These are phyloP conservation scores for Colletotrichum ledebouriae DNA, from an alignment of 2,329 filamentous ascomycete species.

Conservation along the genomic window DNA sequence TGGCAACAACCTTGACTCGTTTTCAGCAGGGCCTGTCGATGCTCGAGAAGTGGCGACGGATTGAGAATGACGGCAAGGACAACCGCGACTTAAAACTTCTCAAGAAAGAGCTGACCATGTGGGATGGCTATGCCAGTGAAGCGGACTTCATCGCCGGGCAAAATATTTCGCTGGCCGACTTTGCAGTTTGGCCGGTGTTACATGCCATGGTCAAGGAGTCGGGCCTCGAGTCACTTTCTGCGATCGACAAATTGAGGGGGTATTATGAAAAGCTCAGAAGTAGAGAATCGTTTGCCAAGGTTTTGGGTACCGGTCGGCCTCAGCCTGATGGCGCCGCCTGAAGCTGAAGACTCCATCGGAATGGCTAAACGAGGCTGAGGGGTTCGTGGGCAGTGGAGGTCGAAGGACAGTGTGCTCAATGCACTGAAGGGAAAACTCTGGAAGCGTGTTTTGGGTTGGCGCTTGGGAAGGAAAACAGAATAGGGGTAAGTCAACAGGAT, in stretches of 20 bases:
- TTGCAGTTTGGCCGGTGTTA: constrained; percentile 69
- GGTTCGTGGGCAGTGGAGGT: too few species aligned
- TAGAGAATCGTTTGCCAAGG: constrained; percentile 45
- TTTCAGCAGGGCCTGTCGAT: constrained; percentile 59
- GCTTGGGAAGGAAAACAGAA: too few species aligned
- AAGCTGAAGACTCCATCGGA: background rate
- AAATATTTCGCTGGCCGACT: constrained; percentile 63
- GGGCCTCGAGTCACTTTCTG: constrained; percentile 50
- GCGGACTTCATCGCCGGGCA: constrained; percentile 62
- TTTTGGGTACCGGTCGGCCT: constrained; percentile 37
- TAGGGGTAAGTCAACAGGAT: too few species aligned
- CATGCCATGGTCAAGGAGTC: constrained; percentile 57
- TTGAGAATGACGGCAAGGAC: constrained; percentile 35
- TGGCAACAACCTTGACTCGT: constrained; percentile 55
- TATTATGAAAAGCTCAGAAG: constrained; percentile 55
- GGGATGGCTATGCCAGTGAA: constrained; percentile 56
- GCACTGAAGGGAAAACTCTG: too few species aligned
- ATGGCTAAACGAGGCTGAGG: background rate
- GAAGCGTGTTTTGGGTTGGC: too few species aligned
- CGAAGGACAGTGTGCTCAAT: too few species aligned
- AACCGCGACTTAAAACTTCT: constrained; percentile 45
- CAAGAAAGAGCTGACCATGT: constrained; percentile 53
- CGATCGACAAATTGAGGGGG: constrained; percentile 48
- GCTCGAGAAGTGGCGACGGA: constrained; percentile 52
- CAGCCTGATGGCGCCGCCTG: constrained; percentile 1